These are phyloP conservation scores for Jacaranda copaia DNA, from an alignment of 257 asterid species.

Conservation along the genomic window DNA sequence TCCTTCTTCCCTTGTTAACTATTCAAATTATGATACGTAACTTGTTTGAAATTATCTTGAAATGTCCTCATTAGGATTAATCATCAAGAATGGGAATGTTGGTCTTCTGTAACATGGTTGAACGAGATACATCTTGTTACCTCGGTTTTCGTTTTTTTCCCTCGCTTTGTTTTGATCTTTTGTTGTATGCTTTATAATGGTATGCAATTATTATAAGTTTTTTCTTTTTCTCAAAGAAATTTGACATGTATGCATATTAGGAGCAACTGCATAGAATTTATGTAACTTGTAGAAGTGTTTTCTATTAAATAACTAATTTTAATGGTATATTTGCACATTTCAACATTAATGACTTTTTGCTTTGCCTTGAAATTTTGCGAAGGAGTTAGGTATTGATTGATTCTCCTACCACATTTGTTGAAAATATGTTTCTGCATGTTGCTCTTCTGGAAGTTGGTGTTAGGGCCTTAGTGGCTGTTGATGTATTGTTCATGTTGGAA, in stretches of 20 bases:
- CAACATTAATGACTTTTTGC: neutral
- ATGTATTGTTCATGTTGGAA: constrained; percentile 26
- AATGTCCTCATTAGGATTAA: constrained; percentile 14
- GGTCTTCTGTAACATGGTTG: constrained; percentile 17
- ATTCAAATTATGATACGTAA: constrained; percentile 29
- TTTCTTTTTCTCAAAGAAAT: constrained; percentile 11
- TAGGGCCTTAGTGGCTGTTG: constrained; percentile 1
- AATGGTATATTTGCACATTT: neutral
- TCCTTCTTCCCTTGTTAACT: constrained; percentile 21
- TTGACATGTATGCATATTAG: constrained; percentile 10
- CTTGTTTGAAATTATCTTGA: constrained; percentile 17
- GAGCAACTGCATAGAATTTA: constrained; percentile 16
- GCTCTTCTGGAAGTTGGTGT: constrained; percentile 22
- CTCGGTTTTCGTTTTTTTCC: neutral
- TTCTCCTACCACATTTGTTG: neutral
- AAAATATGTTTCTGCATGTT: constrained; percentile 13
- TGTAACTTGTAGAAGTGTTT: constrained; percentile 22
- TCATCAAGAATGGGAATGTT: constrained; percentile 22
- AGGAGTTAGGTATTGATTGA: constrained; percentile 13
- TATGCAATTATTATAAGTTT: neutral
- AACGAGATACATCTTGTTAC: neutral
- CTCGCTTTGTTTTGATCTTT: neutral
- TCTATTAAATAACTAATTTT: neutral
- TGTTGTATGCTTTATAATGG: neutral
- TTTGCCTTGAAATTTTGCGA: constrained; percentile 21